Conservation (phyloP, 2,329 filamentous ascomycete genomes). For the Xylaria sp. region DNA sequence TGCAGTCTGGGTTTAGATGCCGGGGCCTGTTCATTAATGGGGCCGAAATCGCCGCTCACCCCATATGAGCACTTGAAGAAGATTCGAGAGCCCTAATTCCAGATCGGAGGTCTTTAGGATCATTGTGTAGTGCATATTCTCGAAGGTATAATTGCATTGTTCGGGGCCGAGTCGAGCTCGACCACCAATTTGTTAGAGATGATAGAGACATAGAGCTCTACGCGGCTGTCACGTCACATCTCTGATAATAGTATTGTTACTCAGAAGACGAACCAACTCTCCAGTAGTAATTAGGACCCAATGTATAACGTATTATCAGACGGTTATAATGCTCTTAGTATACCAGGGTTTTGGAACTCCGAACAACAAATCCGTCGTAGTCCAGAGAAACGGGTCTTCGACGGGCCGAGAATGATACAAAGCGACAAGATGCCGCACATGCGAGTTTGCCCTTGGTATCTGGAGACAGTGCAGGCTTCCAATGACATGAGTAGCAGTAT, state of each 20-base stretch:
- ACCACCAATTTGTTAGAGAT: too few relatives aligned
- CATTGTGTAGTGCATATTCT: slow-evolving; percentile 7
- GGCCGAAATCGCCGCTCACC: slow-evolving; percentile 28
- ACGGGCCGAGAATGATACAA: background rate
- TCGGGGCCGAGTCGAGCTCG: slow-evolving; percentile 24
- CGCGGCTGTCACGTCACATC: slow-evolving; percentile 33
- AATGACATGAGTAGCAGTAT: background rate
- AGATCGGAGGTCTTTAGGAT: slow-evolving; percentile 25
- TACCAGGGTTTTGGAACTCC: background rate
- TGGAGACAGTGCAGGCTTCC: background rate
- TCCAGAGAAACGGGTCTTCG: background rate
- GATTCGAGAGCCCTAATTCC: slow-evolving; percentile 5
- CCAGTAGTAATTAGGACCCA: background rate
- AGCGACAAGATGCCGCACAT: background rate
- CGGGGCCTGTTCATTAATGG: slow-evolving; percentile 29
- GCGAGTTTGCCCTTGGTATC: background rate
- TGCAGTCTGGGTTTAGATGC: slow-evolving; percentile 18
- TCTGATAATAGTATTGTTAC: slow-evolving; percentile 38
- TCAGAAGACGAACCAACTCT: background rate
- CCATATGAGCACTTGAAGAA: slow-evolving; percentile 15
- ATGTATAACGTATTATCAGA: background rate
- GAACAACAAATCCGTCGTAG: background rate
- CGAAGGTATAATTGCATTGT: slow-evolving; percentile 39
- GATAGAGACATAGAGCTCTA: slow-evolving; percentile 9
- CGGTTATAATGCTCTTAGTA: background rate